A percentile compares a stretch with the other conserved stretches of the same genome.
Evolutionary conservation across 2,329 filamentous ascomycete genomes (phyloP).

Genomic region (Cadophora gregata): DNA sequence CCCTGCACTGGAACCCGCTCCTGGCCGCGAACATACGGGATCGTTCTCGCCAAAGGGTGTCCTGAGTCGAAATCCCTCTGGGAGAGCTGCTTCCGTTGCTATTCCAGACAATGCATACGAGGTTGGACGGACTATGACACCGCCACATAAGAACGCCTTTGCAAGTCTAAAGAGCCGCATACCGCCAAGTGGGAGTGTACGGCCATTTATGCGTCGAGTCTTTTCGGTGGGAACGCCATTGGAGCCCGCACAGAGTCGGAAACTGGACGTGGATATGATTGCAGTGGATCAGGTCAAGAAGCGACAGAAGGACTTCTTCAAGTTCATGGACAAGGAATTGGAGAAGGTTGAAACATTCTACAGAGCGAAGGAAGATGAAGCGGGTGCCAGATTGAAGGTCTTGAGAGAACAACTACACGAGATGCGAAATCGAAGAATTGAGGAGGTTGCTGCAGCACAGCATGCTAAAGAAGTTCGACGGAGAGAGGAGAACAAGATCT

Average conservation of each 20-base stretch:
- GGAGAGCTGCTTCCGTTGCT: constrained; percentile 24
- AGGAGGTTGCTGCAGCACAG: constrained; percentile 60
- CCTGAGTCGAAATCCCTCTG: constrained; percentile 14
- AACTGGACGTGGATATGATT: constrained; percentile 57
- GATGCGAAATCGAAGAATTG: constrained; percentile 83
- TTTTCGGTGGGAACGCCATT: constrained; percentile 39
- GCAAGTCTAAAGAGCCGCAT: constrained; percentile 34
- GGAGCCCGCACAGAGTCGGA: constrained; percentile 49
- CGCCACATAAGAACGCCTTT: constrained; percentile 36
- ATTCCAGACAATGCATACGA: constrained; percentile 48
- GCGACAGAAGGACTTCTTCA: constrained; percentile 83
- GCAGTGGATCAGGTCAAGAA: constrained; percentile 70
- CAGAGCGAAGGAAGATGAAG: constrained; percentile 84
- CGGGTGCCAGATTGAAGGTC: constrained; percentile 70
- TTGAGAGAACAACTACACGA: constrained; percentile 88
- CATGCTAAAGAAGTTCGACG: constrained; percentile 36
- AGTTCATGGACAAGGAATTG: constrained; percentile 82
- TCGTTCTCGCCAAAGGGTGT: neutral
- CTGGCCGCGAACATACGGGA: neutral
- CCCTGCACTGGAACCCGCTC: constrained; percentile 51
- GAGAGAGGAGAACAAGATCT: constrained; percentile 29
- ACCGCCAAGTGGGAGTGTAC: constrained; percentile 32
- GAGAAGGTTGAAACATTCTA: constrained; percentile 95
- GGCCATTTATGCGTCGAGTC: constrained; percentile 38
- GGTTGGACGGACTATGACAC: constrained; percentile 48